Conservation (phyloP, 140 eudicot species). For the Ambrosia hybrid region DNA sequence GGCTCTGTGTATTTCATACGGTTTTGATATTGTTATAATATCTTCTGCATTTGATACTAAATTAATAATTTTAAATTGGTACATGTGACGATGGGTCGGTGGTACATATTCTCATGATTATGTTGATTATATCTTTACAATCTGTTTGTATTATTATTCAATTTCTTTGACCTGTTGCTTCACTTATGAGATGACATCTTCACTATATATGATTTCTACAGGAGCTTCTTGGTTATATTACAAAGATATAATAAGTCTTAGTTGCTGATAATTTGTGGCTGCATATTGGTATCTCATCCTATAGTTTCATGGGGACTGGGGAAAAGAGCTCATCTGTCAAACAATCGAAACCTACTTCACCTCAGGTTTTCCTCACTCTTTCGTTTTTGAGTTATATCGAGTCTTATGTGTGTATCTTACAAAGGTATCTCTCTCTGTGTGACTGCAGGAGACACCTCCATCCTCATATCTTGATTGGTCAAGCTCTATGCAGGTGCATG, state of each 20-base stretch:
- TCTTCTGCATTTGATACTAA: not conserved
- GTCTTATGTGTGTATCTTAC: not conserved
- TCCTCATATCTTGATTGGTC: slow-evolving; percentile 71
- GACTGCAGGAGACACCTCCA: slow-evolving; percentile 58
- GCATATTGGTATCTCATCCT: slow-evolving; percentile 18
- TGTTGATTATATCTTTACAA: not conserved
- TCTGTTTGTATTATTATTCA: not conserved
- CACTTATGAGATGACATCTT: slow-evolving; percentile 14
- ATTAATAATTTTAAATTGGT: not conserved
- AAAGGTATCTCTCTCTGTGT: slow-evolving; percentile 6
- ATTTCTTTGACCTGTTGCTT: not conserved
- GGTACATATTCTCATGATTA: not conserved
- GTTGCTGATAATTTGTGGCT: slow-evolving; percentile 6
- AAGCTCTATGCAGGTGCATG: slow-evolving; percentile 73
- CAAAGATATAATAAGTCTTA: slow-evolving; percentile 5
- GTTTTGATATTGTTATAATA: not conserved
- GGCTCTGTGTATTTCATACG: not conserved
- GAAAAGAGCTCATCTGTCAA: slow-evolving; percentile 64
- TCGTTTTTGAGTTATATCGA: not conserved
- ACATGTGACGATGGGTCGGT: not conserved
- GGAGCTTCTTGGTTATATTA: slow-evolving; percentile 22
- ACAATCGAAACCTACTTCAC: slow-evolving; percentile 55
- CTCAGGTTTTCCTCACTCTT: slow-evolving; percentile 49
- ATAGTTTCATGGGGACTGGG: slow-evolving; percentile 58
- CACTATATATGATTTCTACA: slow-evolving; percentile 23